Evolutionary conservation across 1,284 basidiomycete genomes (phyloP), one percentile per base, ranked within the genome.

Genomic region (Leccinum fallax): DNA sequence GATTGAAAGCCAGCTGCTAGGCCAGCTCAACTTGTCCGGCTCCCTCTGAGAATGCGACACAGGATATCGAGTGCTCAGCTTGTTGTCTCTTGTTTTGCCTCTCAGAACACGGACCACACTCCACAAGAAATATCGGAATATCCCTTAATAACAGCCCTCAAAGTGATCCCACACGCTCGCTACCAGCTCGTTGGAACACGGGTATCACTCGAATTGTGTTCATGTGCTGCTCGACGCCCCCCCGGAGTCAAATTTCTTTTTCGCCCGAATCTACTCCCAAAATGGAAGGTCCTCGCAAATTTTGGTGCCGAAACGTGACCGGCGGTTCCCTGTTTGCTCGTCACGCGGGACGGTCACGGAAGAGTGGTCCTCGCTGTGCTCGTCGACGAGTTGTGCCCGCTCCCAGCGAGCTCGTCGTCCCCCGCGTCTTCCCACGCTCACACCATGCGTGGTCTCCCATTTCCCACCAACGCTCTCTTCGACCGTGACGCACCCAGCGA

Each of bases 391-490:
- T 64, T 63, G 56, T 66, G 51, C 60, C 58, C 57, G 40, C 57
- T 56, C 61, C 54, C 58, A 38, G 55, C 59, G 62, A 57, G 61
- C 64, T 59, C 62, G 61, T 48, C 67, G 57, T 53, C 38, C 61
- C 36, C 59, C 54, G 57, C 63, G 59, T 46, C 63, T 60, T 40
- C 66, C 59, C 53, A 38, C 34, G 26, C 40, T 54, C 26, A 46
- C 61, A 66, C 38, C 36, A 89, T 89, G 87, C 82, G 82, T 67
- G 85, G 85, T 66, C 79, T 86, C 61, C 81, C 84, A 2, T 88
- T 87, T 66, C 84, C 87, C 51, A 67, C 79, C 57, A 80, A 78
- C 70, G 77, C 79, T 59, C 66, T 77, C 58, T 77, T 74, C 71
- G 77, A 81, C 76, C 83, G 79, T 63, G 84, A 86, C 73, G 71